Evolutionary conservation across 169 alveolate genomes (phyloP).

Genomic region (Babesia divergens): DNA sequence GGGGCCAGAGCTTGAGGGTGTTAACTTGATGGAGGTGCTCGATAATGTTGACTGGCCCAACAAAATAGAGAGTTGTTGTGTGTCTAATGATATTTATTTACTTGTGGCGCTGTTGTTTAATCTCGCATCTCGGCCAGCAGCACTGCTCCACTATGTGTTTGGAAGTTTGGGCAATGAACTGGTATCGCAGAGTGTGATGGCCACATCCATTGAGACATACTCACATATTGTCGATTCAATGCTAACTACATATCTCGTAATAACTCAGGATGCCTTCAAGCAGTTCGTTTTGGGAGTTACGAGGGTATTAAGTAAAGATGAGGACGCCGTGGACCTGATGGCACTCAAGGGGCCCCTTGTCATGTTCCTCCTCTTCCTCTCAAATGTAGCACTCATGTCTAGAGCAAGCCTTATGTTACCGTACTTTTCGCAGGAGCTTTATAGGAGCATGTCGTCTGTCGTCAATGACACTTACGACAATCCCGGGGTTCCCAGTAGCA

Average conservation of each 20-base stretch:
- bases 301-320: conserved; percentile 1
- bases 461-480: background rate
- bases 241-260: conserved; percentile 20
- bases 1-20: background rate
- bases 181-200: background rate
- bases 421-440: conserved; percentile 19
- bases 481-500: background rate
- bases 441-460: background rate
- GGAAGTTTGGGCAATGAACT: background rate
- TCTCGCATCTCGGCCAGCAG: conserved; percentile 9
- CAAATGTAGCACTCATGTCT: conserved; percentile 31
- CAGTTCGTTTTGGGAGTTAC: conserved; percentile 34
- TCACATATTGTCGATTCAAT: conserved; percentile 14
- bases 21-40: background rate
- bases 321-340: conserved; percentile 6
- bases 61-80: background rate
- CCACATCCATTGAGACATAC: conserved; percentile 6
- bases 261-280: conserved; percentile 36
- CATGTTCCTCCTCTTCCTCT: conserved; percentile 32
- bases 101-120: conserved; percentile 4
- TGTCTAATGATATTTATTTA: conserved; percentile 12
- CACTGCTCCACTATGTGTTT: background rate
- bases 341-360: background rate
- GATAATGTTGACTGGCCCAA: conserved; percentile 6
- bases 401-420: conserved; percentile 19